Base-by-base conservation (phyloP, 352 stramenopile genomes). In the Globisporangium cederbergense region DNA sequence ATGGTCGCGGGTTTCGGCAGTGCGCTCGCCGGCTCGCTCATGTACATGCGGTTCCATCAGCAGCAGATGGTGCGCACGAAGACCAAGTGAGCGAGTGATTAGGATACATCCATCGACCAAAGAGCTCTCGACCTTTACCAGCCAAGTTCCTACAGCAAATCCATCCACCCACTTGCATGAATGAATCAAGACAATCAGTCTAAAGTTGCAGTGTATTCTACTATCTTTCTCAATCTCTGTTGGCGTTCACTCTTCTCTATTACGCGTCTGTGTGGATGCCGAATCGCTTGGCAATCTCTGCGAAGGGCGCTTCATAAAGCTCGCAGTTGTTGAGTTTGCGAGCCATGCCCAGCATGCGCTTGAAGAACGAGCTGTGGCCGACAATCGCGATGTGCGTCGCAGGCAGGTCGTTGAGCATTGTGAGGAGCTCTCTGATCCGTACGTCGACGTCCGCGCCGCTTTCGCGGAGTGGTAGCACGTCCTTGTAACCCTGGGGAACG, bases 331-430 rank as follows among this genome's bases (percentile, higher is more conserved):
- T 68, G 18, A 94, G 78, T 62, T 96, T 94, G 6, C 82, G 77
- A 50, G 65, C 81, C 81, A 93, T 92, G 20, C 74, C 72, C 28
- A 93, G 75, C 85, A 93, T 88, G 16, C 82, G 79, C 63, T 93
- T 96, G 72, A 96, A 94, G 67, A 83, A 96, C 34, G 79, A 78
- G 45, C 86, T 94, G 69, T 96, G 87, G 20, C 87, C 83, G 30
- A 96, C 83, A 51, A 96, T 68, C 22, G 79, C 83, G 58, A 96
- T 93, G 64, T 92, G 79, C 36, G 74, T 57, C 60, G 93, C 73
- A 13, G 83, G 83, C 30, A 89, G 66, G 25, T 76, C 77, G n/a
- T 59, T 58, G 5, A 96, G 51, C 38, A 76, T 80, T 9, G 22
- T 5, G 14, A 93, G 58, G 54, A 96, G 91, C 28, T 73, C 72